A percentile compares a stretch with the other conserved stretches of the same genome.
These are phyloP conservation scores for Aspergillus egyptiacus DNA, from an alignment of 495 filamentous ascomycete species.

Conservation along the genomic window DNA sequence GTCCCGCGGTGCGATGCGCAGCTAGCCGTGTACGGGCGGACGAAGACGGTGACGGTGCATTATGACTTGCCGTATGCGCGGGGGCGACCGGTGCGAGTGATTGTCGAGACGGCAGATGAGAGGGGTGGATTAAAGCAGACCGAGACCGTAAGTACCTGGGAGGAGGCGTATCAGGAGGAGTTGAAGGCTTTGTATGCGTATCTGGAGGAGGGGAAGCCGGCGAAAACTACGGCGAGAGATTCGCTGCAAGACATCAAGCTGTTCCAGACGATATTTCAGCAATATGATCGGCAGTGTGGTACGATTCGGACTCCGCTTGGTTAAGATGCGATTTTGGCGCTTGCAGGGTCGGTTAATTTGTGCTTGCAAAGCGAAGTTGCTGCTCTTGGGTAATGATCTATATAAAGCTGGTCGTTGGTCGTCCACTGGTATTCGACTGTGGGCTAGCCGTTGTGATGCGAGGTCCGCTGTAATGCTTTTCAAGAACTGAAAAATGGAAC, in stretches of 20 bases:
- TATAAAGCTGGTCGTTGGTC: no score
- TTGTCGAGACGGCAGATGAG: constrained; percentile 42
- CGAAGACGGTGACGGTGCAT: constrained; percentile 41
- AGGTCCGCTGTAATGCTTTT: no score
- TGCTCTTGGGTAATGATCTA: background rate
- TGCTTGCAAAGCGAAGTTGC: no score
- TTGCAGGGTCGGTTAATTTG: background rate
- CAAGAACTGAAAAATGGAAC: no score
- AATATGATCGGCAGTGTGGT: constrained; percentile 40
- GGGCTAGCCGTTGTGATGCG: no score
- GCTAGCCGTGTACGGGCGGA: constrained; percentile 45
- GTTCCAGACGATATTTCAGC: constrained; percentile 34
- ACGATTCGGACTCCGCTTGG: constrained; percentile 38
- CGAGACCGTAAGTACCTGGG: constrained; percentile 38
- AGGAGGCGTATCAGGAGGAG: constrained; percentile 49
- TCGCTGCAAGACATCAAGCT: constrained; percentile 41
- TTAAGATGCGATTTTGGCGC: constrained; percentile 13
- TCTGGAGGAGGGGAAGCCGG: constrained; percentile 30
- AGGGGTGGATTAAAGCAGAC: constrained; percentile 26
- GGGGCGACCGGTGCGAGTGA: constrained; percentile 41
- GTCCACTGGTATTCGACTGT: no score
- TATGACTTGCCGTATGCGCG: constrained; percentile 51
- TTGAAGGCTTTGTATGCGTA: constrained; percentile 44
- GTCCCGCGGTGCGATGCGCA: constrained; percentile 54
- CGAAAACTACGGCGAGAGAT: constrained; percentile 48